Evolutionary conservation across 2,329 filamentous ascomycete species (phyloP).

Genomic region (Pseudopyricularia javanii): DNA sequence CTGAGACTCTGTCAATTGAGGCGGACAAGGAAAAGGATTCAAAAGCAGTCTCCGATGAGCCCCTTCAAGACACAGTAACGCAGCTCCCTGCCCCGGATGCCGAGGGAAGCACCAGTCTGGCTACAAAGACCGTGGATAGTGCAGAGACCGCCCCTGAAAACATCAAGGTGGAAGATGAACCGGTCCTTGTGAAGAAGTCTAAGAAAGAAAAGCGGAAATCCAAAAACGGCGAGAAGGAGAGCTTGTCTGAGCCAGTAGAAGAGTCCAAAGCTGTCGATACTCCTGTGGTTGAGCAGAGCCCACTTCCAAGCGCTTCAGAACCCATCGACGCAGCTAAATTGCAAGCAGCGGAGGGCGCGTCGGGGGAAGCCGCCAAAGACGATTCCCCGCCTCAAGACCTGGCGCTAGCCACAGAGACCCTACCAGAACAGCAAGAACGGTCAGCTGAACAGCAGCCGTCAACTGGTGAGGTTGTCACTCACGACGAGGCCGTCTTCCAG

Average conservation of each 20-base stretch:
- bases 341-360: background rate
- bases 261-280: too few species aligned
- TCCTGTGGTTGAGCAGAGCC: background rate
- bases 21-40: background rate
- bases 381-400: background rate
- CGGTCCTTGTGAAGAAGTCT: constrained; percentile 10
- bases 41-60: background rate
- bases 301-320: background rate
- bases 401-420: background rate
- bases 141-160: background rate
- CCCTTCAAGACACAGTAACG: background rate
- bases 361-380: background rate
- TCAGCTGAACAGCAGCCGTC: background rate
- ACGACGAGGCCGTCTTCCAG: background rate
- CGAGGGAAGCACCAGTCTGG: background rate
- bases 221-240: background rate
- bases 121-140: too few species aligned
- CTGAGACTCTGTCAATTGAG: background rate
- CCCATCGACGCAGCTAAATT: background rate
- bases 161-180: background rate
- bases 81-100: background rate
- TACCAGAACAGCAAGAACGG: background rate
- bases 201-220: constrained; percentile 23
- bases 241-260: too few species aligned
- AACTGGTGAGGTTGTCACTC: background rate